These are phyloP conservation scores for Colletotrichum tofieldiae DNA, from an alignment of 2,329 filamentous ascomycete genomes.

Conservation along the genomic window DNA sequence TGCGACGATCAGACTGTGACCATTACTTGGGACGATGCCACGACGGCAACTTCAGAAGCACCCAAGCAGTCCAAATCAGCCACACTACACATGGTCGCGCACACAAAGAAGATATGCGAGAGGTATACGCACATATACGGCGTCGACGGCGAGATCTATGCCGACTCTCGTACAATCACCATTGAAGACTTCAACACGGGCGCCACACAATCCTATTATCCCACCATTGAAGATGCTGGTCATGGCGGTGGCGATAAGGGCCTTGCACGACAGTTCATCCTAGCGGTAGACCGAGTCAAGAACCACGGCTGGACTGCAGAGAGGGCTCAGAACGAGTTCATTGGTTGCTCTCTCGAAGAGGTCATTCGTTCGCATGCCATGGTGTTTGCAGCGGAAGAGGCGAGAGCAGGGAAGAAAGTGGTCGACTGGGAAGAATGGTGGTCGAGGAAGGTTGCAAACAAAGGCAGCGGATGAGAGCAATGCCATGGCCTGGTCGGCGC, in stretches of 20 bases:
- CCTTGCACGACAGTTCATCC: conserved; percentile 85
- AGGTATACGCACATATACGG: conserved; percentile 91
- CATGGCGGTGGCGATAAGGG: conserved; percentile 54
- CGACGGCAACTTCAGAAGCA: conserved; percentile 14
- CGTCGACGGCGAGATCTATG: conserved; percentile 86
- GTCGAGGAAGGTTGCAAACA: conserved; percentile 57
- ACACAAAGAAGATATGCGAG: conserved; percentile 89
- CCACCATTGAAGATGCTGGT: conserved; percentile 40
- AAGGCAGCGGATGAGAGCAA: conserved; percentile 10
- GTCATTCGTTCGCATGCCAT: conserved; percentile 90
- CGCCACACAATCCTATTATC: conserved; percentile 34
- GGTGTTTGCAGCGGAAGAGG: conserved; percentile 95
- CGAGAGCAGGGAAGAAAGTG: conserved; percentile 78
- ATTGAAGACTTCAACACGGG: conserved; percentile 70
- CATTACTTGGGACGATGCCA: conserved; percentile 87
- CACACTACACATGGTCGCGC: conserved; percentile 93
- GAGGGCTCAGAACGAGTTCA: conserved; percentile 80
- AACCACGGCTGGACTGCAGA: conserved; percentile 76
- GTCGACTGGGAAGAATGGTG: conserved; percentile 87
- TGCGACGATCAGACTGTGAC: conserved; percentile 94
- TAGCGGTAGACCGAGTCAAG: conserved; percentile 86
- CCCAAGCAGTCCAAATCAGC: conserved; percentile 76
- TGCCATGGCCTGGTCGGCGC: not conserved
- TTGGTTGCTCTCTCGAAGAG: conserved; percentile 90
- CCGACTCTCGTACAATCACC: conserved; percentile 84